Conservation (phyloP, 2,329 filamentous ascomycete genomes). For the Diaporthe australafricana region DNA sequence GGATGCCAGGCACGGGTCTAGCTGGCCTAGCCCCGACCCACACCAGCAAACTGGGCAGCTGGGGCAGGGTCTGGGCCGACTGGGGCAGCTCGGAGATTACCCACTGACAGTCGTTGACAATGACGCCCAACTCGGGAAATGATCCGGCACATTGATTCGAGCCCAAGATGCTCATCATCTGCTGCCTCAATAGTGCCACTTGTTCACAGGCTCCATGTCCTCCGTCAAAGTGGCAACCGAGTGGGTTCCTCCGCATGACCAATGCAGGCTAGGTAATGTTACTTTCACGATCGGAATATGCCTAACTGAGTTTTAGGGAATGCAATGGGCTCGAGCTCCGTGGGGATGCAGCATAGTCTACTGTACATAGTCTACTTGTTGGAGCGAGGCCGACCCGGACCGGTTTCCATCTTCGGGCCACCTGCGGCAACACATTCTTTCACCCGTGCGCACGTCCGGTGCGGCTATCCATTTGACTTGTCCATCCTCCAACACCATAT, state of each 20-base stretch:
- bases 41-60: background rate
- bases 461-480: background rate
- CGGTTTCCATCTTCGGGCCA: background rate
- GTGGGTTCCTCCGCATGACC: constrained; percentile 6
- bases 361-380: background rate
- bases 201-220: background rate
- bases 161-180: constrained; percentile 24
- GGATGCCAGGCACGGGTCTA: background rate
- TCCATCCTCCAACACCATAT: background rate
- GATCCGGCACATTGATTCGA: constrained; percentile 20
- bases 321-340: background rate
- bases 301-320: constrained; percentile 1
- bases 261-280: background rate
- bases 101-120: constrained; percentile 21
- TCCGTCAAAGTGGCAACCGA: background rate
- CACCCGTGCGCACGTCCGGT: background rate
- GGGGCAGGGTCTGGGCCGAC: constrained; percentile 18
- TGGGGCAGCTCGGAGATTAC: constrained; percentile 17
- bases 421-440: background rate
- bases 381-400: background rate
- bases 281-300: constrained; percentile 15
- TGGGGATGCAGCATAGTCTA: too few relatives aligned
- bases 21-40: background rate
- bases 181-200: background rate
- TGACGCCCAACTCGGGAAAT: constrained; percentile 14